phyloP scores from a whole-genome alignment of 1,284 basidiomycete genomes.

The Heimioporus retisporus region DNA sequence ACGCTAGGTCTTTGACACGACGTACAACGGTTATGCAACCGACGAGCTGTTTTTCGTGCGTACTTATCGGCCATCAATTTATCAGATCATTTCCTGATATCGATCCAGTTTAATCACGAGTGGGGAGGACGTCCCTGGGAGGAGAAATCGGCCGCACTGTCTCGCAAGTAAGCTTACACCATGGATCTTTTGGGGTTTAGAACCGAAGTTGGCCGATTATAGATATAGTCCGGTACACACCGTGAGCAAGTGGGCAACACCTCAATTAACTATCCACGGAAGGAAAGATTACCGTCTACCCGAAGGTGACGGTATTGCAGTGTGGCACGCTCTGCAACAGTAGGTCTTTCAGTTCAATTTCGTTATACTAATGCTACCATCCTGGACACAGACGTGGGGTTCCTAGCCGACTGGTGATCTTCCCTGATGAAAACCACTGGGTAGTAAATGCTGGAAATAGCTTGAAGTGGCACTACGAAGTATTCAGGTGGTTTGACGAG shows the following conservation, averaged over 20 bases:
- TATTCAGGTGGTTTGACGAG: slow-evolving; percentile 88
- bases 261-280: slow-evolving; percentile 87
- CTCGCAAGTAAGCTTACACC: slow-evolving; percentile 59
- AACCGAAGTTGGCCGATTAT: slow-evolving; percentile 1
- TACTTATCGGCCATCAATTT: slow-evolving; percentile 17
- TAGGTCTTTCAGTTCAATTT: slow-evolving; percentile 48
- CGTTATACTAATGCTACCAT: slow-evolving; percentile 4
- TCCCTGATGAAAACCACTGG: slow-evolving; percentile 97
- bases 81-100: slow-evolving; percentile 1
- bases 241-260: slow-evolving; percentile 88
- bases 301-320: slow-evolving; percentile 85
- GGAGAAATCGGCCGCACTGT: slow-evolving; percentile 61
- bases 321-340: slow-evolving; percentile 86
- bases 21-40: slow-evolving; percentile 82
- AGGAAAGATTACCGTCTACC: slow-evolving; percentile 89
- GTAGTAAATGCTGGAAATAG: slow-evolving; percentile 83
- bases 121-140: slow-evolving; percentile 88
- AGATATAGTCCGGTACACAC: slow-evolving; percentile 83
- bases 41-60: slow-evolving; percentile 90
- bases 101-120: slow-evolving; percentile 79
- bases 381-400: slow-evolving; percentile 66
- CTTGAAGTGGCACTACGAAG: slow-evolving; percentile 90
- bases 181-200: not conserved
- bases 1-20: slow-evolving; percentile 72
- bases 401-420: slow-evolving; percentile 87